Base-by-base conservation (phyloP, 2,329 filamentous ascomycete species). In the Ascochyta clinopodiicola region DNA sequence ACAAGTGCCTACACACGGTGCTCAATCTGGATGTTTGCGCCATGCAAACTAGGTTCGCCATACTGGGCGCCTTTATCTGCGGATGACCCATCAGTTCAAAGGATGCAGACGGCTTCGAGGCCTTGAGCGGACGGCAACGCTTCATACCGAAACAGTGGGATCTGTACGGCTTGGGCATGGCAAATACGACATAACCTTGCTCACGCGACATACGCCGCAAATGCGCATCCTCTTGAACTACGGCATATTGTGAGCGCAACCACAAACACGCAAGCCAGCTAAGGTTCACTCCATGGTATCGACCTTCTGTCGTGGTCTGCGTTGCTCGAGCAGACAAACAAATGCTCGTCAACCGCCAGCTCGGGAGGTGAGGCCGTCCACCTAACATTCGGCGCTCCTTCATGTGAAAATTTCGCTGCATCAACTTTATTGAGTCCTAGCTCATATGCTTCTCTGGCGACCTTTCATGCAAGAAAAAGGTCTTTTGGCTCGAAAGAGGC, bases 341-440 rank as follows among this genome's bases (percentile, higher is more conserved):
- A 13, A 12, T 17, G 21, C 29, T 31, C 29, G 15, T 6, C 29
- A 31, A 31, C 6, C 21, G 12, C n/a, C 19, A 21, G 36, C 12
- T 40, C 6, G 24, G 13, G 15, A 27, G n/a, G 32, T 43, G 22
- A 43, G 46, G 42, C 52, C 51, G n/a, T 50, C 47, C 32, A 34
- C 22, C 39, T 24, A 43, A 47, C 35, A 52, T 45, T 37, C 46
- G 50, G 45, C 46, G 37, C 42, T 45, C 42, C 32, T 67, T 62
- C 64, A 68, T 57, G 56, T 68, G 65, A 68, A 68, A 57, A 43
- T 21, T 43, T 43, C 44, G 60, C 49, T 48, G 40, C 46, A 56
- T 44, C 45, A 45, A 21, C n/a, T 43, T 58, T 53, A 59, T 62
- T 61, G 55, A 57, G 42, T 56, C 31, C 47, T 54, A 49, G 56